Conservation (phyloP, 176 grass and related monocot species). For the Oryza brachyantha region DNA sequence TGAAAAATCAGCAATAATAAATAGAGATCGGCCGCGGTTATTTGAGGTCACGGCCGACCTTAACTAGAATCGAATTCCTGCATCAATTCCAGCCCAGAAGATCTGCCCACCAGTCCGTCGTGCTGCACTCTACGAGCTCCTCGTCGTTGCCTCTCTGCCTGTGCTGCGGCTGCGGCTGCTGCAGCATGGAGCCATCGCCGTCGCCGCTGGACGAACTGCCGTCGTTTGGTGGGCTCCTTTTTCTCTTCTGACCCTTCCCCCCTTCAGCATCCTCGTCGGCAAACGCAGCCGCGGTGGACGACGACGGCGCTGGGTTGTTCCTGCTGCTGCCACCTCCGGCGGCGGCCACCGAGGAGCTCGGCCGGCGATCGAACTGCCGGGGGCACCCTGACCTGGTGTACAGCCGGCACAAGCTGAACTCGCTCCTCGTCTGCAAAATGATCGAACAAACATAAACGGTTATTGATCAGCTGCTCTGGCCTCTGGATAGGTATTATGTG, state of each 20-base stretch:
- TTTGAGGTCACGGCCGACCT: neutral
- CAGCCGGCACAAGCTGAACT: conserved; percentile 81
- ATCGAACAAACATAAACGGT: conserved; percentile 25
- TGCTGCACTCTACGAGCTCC: neutral
- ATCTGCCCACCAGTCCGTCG: conserved; percentile 34
- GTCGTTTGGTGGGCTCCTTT: conserved; percentile 21
- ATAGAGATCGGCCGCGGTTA: neutral
- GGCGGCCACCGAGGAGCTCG: neutral
- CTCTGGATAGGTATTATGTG: too few relatives aligned
- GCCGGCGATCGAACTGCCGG: conserved; percentile 79
- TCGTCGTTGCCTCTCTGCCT: conserved; percentile 1
- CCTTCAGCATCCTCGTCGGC: neutral
- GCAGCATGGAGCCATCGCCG: neutral
- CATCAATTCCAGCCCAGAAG: conserved; percentile 29
- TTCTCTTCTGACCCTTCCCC: conserved; percentile 29
- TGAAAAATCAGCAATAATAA: neutral
- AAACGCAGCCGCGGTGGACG: neutral
- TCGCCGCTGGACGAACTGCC: conserved; percentile 31
- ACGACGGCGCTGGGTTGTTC: neutral
- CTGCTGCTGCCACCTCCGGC: neutral
- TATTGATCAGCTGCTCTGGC: neutral
- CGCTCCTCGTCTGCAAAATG: conserved; percentile 50
- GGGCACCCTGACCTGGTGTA: conserved; percentile 63
- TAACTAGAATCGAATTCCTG: neutral
- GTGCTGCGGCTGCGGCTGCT: neutral